These are phyloP conservation scores for Straminergon stramineum DNA, from an alignment of 225 moss, liverwort and hornwort species.

Conservation along the genomic window DNA sequence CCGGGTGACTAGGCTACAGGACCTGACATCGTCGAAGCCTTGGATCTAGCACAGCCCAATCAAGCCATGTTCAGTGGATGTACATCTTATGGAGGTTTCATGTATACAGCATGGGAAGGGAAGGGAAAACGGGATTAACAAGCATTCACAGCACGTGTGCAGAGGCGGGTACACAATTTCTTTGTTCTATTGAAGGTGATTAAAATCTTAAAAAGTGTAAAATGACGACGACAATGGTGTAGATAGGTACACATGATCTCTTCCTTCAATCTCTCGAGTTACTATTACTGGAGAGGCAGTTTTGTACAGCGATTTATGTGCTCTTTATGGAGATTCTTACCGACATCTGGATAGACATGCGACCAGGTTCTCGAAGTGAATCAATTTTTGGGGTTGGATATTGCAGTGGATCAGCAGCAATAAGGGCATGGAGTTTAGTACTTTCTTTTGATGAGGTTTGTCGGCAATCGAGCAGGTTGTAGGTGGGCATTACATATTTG, in stretches of 20 bases:
- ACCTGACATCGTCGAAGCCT: not conserved
- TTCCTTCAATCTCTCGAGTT: not conserved
- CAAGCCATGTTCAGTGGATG: conserved; percentile 18
- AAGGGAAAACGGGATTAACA: not conserved
- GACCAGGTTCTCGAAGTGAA: not conserved
- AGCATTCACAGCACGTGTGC: not conserved
- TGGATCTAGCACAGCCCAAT: not conserved
- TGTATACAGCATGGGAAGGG: not conserved
- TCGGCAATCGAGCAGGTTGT: conserved; percentile 1
- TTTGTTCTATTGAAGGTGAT: not conserved
- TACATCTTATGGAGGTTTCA: not conserved
- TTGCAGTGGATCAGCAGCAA: not conserved
- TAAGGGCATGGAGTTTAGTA: not conserved
- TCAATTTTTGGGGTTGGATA: conserved; percentile 2
- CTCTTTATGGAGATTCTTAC: not conserved
- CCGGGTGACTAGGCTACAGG: conserved; percentile 8
- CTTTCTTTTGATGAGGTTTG: conserved; percentile 12
- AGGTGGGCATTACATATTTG: not conserved
- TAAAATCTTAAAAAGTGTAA: conserved; percentile 27
- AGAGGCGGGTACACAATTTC: conserved; percentile 4
- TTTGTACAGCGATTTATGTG: conserved; percentile 35
- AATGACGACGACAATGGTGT: conserved; percentile 4
- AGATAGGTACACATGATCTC: conserved; percentile 14
- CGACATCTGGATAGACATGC: not conserved
- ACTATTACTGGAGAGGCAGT: conserved; percentile 8